phyloP scores from a whole-genome alignment of 352 stramenopile genomes.

The Salisapilia sapeloensis region DNA sequence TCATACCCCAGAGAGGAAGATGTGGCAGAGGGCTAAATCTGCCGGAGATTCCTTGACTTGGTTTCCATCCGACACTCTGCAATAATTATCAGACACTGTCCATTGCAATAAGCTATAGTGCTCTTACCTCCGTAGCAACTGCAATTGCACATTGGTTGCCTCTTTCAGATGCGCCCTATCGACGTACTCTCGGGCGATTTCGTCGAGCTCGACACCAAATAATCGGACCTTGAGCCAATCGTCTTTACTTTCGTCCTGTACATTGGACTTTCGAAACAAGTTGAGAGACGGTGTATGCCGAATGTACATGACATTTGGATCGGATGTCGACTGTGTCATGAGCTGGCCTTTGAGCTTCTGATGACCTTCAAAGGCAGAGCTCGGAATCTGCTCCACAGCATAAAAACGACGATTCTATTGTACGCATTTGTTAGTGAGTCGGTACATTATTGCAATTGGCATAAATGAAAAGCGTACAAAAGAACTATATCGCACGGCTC shows the following conservation, averaged over 20 bases:
- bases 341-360: constrained; percentile 64
- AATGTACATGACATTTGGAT: constrained; percentile 67
- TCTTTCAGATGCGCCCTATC: no score
- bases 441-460: constrained; percentile 10
- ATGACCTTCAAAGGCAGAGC: constrained; percentile 37
- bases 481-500: constrained; percentile 31
- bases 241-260: constrained; percentile 4
- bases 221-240: constrained; percentile 33
- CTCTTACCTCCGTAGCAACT: no score
- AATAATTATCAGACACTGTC: no score
- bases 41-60: no score
- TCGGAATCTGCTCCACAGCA: constrained; percentile 36
- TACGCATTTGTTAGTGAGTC: neutral
- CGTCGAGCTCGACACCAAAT: constrained; percentile 60
- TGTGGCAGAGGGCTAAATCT: no score
- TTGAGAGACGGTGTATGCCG: constrained; percentile 63
- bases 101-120: no score
- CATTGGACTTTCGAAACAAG: no score
- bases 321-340: constrained; percentile 33
- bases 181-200: constrained; percentile 47
- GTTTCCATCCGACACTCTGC: no score
- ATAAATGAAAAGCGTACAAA: constrained; percentile 10
- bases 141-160: no score
- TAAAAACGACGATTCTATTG: constrained; percentile 10
- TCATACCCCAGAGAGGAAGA: no score